Percentiles rank a stretch among this genome's conserved stretches.
phyloP scores from a whole-genome alignment of 2,329 filamentous ascomycete genomes.

The Penicillium thymicola region DNA sequence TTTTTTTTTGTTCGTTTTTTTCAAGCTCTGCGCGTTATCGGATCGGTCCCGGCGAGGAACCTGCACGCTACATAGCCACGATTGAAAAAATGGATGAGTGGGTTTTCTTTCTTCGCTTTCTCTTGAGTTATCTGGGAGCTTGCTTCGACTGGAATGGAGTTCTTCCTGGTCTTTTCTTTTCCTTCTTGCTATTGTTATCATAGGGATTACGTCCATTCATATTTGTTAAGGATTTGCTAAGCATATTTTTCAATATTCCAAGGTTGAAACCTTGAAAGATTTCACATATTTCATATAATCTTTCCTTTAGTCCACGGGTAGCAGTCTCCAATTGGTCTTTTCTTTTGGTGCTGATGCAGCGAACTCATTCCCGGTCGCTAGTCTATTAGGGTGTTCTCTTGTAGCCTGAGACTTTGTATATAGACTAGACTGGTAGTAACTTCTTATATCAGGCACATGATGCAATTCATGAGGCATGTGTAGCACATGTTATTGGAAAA shows the following conservation, averaged over 20 bases:
- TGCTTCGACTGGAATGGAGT: conserved; percentile 21
- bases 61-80: conserved; percentile 9
- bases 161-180: conserved; percentile 4
- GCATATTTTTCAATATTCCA: not conserved
- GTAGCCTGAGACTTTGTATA: not conserved
- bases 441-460: not conserved
- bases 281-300: not conserved
- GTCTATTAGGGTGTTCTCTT: not conserved
- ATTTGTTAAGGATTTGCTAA: not conserved
- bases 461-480: not conserved
- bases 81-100: conserved; percentile 6
- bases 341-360: not conserved
- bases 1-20: not conserved
- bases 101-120: conserved; percentile 9
- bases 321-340: not conserved
- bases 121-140: conserved; percentile 9
- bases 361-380: not conserved
- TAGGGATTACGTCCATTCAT: not conserved
- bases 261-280: not conserved
- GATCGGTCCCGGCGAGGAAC: conserved; percentile 7
- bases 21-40: conserved; percentile 3
- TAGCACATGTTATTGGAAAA: not conserved
- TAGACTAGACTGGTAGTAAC: not conserved
- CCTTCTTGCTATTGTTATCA: not conserved
- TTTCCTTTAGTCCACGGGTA: not conserved